Percentiles rank a stretch among this genome's conserved stretches.
Conservation (phyloP, 225 moss, liverwort and hornwort genomes). For the Neckera pumila region DNA sequence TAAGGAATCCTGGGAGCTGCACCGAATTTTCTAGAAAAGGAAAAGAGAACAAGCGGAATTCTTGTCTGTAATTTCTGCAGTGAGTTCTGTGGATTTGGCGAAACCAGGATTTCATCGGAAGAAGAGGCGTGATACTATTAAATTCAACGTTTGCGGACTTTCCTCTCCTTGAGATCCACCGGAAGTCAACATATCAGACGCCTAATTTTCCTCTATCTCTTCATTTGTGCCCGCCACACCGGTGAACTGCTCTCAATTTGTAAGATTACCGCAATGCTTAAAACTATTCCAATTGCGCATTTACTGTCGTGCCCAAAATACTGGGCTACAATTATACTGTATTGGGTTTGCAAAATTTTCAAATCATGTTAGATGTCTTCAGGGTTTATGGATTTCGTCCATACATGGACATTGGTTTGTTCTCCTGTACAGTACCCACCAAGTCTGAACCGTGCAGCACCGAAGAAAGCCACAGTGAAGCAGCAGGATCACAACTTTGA, state of each 20-base stretch:
- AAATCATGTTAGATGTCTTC: too few relatives aligned
- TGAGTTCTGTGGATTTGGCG: background rate
- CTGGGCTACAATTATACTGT: too few relatives aligned
- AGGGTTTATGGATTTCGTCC: too few relatives aligned
- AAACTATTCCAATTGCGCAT: background rate
- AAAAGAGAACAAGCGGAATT: background rate
- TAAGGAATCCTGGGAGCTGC: background rate
- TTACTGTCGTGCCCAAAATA: too few relatives aligned
- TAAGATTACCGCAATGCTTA: background rate
- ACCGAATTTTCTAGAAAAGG: background rate
- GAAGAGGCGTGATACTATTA: background rate
- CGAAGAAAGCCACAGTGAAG: too few relatives aligned
- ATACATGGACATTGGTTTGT: background rate
- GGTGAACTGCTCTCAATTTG: background rate
- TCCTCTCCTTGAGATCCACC: background rate
- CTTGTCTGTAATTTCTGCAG: background rate
- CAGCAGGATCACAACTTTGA: too few relatives aligned
- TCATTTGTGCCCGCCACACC: background rate
- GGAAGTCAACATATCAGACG: background rate
- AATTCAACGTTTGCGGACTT: background rate
- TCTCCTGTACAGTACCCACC: too few relatives aligned
- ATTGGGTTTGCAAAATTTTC: too few relatives aligned
- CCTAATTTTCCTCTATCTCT: background rate
- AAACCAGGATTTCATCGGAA: background rate
- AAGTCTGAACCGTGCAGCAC: too few relatives aligned